Evolutionary conservation across 768 basidiomycete genomes (phyloP), one percentile per base, ranked within the genome.

Genomic region (Floccularia luteovirens): DNA sequence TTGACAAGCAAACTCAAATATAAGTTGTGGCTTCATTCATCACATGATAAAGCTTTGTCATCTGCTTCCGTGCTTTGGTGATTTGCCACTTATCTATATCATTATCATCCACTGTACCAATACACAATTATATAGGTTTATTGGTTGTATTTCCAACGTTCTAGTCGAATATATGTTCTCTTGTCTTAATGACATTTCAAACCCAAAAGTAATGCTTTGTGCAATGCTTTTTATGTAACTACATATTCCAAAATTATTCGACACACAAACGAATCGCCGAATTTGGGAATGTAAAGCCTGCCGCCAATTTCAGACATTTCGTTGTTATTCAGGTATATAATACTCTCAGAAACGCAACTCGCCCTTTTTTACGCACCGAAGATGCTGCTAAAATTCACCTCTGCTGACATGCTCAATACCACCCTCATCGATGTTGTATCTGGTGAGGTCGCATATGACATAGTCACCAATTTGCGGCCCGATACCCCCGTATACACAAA

Each of bases 311-410:
- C 45, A 61, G 62, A n/a, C n/a, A n/a, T n/a, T n/a, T n/a, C n/a
- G n/a, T n/a, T n/a, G n/a, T n/a, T n/a, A n/a, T n/a, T n/a, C n/a
- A n/a, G n/a, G n/a, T n/a, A n/a, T n/a, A n/a, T n/a, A n/a, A n/a
- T n/a, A n/a, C n/a, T n/a, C n/a, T n/a, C n/a, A n/a, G n/a, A n/a
- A n/a, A n/a, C n/a, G n/a, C n/a, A n/a, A n/a, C n/a, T n/a, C n/a
- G n/a, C n/a, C n/a, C n/a, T n/a, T n/a, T n/a, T n/a, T n/a, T n/a
- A n/a, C n/a, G 16, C 37, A 35, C 21, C 36, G 52, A 55, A 38
- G 34, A 79, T 77, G 77, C 55, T 79, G 23, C 66, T 79, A 54
- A 77, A 69, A 64, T 78, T 79, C 53, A 71, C 75, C 30, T 63
- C 71, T 23, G 53, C 69, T 12, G 76, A 79, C 46, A 73, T 80